phyloP scores from a whole-genome alignment of 768 basidiomycete species.

The Lentinula boryana region DNA sequence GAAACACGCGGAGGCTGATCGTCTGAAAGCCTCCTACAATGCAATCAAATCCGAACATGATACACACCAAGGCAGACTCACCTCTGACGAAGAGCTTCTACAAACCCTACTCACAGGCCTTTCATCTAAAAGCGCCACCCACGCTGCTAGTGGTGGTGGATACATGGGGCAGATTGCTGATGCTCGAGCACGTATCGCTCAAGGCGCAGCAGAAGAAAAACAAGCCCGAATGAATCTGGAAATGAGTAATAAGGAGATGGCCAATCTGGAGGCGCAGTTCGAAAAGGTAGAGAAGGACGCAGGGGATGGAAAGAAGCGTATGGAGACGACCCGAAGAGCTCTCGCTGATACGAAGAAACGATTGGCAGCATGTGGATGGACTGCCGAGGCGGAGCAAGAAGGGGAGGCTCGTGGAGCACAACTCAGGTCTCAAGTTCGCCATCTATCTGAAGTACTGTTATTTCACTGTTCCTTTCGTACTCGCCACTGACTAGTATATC shows the following conservation, averaged over 20 bases:
- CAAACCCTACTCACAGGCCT: conserved; percentile 93
- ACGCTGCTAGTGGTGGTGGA: conserved; percentile 74
- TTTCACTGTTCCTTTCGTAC: neutral
- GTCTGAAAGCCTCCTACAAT: conserved; percentile 48
- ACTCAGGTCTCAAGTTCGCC: conserved; percentile 48
- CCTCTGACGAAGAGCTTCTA: conserved; percentile 84
- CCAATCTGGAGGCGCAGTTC: conserved; percentile 68
- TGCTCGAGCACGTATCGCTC: conserved; percentile 68
- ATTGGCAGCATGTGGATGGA: conserved; percentile 68
- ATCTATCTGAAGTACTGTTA: conserved; percentile 54
- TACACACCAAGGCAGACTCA: conserved; percentile 50
- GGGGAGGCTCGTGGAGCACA: conserved; percentile 42
- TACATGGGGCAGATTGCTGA: conserved; percentile 96
- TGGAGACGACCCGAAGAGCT: conserved; percentile 52
- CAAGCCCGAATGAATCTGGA: conserved; percentile 71
- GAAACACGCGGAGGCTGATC: conserved; percentile 55
- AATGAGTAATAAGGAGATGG: conserved; percentile 76
- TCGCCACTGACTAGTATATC: conserved; percentile 6
- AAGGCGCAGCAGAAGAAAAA: conserved; percentile 79
- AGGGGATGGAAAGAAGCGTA: conserved; percentile 62
- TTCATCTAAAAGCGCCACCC: conserved; percentile 42
- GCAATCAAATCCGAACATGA: conserved; percentile 67
- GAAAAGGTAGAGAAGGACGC: conserved; percentile 85
- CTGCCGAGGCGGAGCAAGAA: conserved; percentile 62
- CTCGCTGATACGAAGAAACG: conserved; percentile 50